Conservation (phyloP, 495 filamentous ascomycete species). For the Aspergillus funiculosus region DNA sequence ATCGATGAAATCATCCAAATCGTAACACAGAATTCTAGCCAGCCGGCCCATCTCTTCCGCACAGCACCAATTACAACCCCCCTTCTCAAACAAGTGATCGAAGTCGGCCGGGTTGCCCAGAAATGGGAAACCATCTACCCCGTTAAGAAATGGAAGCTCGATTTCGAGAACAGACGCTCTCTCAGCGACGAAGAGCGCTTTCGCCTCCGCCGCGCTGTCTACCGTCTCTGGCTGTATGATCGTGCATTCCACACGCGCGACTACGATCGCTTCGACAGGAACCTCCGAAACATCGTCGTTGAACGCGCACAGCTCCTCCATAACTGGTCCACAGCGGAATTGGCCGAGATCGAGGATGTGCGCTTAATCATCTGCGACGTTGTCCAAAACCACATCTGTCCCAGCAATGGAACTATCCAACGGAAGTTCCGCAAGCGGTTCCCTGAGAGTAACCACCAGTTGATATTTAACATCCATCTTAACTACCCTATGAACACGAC, state of each 20-base stretch:
- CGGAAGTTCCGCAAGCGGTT: slow-evolving; percentile 53
- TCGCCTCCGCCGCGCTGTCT: slow-evolving; percentile 60
- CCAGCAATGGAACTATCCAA: slow-evolving; percentile 54
- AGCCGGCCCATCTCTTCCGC: slow-evolving; percentile 49
- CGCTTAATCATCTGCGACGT: slow-evolving; percentile 46
- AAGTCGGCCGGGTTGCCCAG: slow-evolving; percentile 52
- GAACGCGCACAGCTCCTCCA: slow-evolving; percentile 51
- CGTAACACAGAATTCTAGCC: slow-evolving; percentile 51
- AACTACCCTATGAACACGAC: slow-evolving; percentile 39
- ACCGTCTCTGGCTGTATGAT: slow-evolving; percentile 62
- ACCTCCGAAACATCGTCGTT: slow-evolving; percentile 34
- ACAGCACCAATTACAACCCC: slow-evolving; percentile 45
- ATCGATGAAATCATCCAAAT: slow-evolving; percentile 55
- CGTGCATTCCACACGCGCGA: slow-evolving; percentile 50
- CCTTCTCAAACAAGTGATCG: slow-evolving; percentile 52
- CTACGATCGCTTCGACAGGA: slow-evolving; percentile 45
- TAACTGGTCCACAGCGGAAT: slow-evolving; percentile 48
- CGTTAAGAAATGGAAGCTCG: slow-evolving; percentile 56
- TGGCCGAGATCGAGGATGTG: slow-evolving; percentile 55
- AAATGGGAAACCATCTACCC: slow-evolving; percentile 66
- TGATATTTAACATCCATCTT: slow-evolving; percentile 50
- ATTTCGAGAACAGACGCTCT: slow-evolving; percentile 57
- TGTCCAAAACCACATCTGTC: slow-evolving; percentile 51
- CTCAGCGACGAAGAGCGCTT: slow-evolving; percentile 51
- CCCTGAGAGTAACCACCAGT: slow-evolving; percentile 43